These are phyloP conservation scores for Oryza coarctata DNA, from an alignment of 176 grass and related monocot species.

Conservation along the genomic window DNA sequence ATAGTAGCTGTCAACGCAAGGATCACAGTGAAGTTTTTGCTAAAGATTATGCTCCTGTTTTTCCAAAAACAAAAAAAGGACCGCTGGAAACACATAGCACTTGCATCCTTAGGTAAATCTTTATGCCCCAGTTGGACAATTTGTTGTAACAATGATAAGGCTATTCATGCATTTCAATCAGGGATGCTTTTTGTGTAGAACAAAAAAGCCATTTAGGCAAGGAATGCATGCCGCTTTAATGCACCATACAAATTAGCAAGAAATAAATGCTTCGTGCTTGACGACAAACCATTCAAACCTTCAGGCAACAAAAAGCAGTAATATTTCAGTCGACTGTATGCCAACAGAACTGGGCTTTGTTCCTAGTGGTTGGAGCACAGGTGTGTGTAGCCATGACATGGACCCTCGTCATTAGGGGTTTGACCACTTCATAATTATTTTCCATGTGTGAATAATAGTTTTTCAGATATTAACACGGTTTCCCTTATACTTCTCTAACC, in stretches of 20 bases:
- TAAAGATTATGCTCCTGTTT: slow-evolving; percentile 21
- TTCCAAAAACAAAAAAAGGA: background rate
- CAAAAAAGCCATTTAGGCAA: background rate
- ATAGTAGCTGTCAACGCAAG: background rate
- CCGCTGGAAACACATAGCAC: background rate
- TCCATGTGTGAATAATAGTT: background rate
- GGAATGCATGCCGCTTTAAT: background rate
- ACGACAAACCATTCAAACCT: background rate
- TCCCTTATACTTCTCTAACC: background rate
- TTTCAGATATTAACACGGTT: background rate
- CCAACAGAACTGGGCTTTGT: background rate
- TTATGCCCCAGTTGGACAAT: background rate
- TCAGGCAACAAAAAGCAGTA: background rate
- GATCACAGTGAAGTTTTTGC: slow-evolving; percentile 21
- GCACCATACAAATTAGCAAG: background rate
- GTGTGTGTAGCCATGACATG: slow-evolving; percentile 8
- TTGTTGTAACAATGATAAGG: background rate
- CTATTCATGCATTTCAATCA: background rate
- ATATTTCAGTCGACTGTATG: slow-evolving; percentile 1
- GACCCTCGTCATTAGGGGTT: background rate
- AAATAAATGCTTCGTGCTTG: slow-evolving; percentile 1
- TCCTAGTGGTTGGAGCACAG: background rate
- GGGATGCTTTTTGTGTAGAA: background rate
- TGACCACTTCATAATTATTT: background rate
- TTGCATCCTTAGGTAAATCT: background rate